These are phyloP conservation scores for Sclerotinia subarctica DNA, from an alignment of 2,329 filamentous ascomycete species.

Conservation along the genomic window DNA sequence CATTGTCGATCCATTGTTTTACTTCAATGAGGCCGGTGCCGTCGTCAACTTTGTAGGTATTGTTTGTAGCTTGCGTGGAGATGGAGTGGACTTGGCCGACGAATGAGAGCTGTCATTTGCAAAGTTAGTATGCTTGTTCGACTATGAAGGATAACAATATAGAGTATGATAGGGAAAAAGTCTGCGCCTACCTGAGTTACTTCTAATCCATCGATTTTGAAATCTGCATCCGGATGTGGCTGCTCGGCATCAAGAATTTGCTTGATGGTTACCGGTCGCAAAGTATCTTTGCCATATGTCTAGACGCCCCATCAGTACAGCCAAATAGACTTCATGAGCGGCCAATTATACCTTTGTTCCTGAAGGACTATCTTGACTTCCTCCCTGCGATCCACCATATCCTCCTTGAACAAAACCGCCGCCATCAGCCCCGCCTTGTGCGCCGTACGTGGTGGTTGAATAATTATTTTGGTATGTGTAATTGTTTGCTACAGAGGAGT, in stretches of 20 bases:
- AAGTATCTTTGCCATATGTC: constrained; percentile 71
- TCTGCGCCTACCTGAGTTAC: constrained; percentile 53
- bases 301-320: constrained; percentile 16
- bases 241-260: constrained; percentile 83
- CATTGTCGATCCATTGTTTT: constrained; percentile 70
- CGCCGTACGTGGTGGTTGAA: constrained; percentile 42
- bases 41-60: constrained; percentile 91
- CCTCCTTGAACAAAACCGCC: constrained; percentile 53
- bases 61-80: constrained; percentile 82
- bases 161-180: not conserved
- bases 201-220: constrained; percentile 75
- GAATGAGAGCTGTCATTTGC: constrained; percentile 63
- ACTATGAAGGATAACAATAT: not conserved
- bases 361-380: constrained; percentile 50
- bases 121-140: constrained; percentile 11
- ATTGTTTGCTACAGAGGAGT: constrained; percentile 15
- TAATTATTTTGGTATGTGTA: constrained; percentile 36
- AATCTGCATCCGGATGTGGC: constrained; percentile 70
- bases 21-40: constrained; percentile 91
- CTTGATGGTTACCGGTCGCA: constrained; percentile 93
- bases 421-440: constrained; percentile 55
- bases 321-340: not conserved
- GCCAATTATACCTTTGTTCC: constrained; percentile 44
- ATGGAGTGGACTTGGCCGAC: constrained; percentile 89
- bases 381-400: constrained; percentile 54